A percentile compares a stretch with the other conserved stretches of the same genome.
These are phyloP conservation scores for Rhizophagus prolifer DNA, from an alignment of 192 early-diverging fungal genomes.

Conservation along the genomic window DNA sequence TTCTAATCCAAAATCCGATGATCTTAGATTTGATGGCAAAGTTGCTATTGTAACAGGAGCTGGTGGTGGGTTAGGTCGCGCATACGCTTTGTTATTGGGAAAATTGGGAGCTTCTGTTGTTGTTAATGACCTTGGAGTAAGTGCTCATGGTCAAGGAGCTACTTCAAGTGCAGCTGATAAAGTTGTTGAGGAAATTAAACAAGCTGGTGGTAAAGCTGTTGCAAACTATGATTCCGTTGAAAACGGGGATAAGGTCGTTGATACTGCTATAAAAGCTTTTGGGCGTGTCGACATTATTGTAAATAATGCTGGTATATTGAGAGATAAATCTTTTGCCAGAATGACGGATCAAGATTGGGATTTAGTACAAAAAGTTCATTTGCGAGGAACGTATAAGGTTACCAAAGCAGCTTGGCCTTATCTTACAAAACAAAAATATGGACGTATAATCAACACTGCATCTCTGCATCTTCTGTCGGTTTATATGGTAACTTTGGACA, in stretches of 20 bases:
- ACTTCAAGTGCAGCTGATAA: slow-evolving; percentile 83
- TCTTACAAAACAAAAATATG: slow-evolving; percentile 92
- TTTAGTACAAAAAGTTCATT: slow-evolving; percentile 84
- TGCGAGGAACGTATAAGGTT: slow-evolving; percentile 93
- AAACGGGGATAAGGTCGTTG: slow-evolving; percentile 91
- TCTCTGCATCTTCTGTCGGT: slow-evolving; percentile 89
- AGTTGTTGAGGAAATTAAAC: slow-evolving; percentile 88
- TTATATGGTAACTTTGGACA: slow-evolving; percentile 89
- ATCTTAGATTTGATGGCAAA: slow-evolving; percentile 71
- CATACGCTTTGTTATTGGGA: slow-evolving; percentile 89
- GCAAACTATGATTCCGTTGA: slow-evolving; percentile 95
- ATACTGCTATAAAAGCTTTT: slow-evolving; percentile 85
- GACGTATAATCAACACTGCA: slow-evolving; percentile 91
- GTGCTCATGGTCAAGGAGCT: slow-evolving; percentile 70
- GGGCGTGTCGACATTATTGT: slow-evolving; percentile 81
- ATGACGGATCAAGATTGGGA: slow-evolving; percentile 96
- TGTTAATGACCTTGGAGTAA: slow-evolving; percentile 91
- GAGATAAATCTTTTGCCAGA: slow-evolving; percentile 90
- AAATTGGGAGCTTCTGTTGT: slow-evolving; percentile 90
- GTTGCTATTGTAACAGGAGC: slow-evolving; percentile 95
- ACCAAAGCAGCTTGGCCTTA: slow-evolving; percentile 95
- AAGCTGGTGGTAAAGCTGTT: slow-evolving; percentile 84
- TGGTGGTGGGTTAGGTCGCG: slow-evolving; percentile 88
- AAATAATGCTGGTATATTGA: slow-evolving; percentile 97
- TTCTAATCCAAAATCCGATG: slow-evolving; percentile 56